Evolutionary conservation across 345 rosid genomes (phyloP), one percentile per base, ranked within the genome.

Genomic region (Geranium rotundifolium): DNA sequence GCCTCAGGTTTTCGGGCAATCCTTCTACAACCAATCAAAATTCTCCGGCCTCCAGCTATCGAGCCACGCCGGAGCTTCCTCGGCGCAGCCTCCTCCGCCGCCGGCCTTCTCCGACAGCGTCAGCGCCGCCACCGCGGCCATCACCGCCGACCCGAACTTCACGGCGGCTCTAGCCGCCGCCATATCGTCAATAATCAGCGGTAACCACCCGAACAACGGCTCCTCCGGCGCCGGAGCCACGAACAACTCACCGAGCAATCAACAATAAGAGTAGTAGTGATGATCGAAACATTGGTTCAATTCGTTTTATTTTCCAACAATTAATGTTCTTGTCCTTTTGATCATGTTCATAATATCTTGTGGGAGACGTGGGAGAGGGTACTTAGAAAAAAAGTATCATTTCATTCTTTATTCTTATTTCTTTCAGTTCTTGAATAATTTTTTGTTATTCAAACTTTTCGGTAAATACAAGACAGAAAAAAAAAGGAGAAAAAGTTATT

Each of bases 111-210:
- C 79, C 14, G 95, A 86, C 63, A 71, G 90, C 0, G 81, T 90
- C 39, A 76, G 72, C 7, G 95, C 95, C 0, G 88, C 95, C 66
- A 85, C 90, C 0, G 95, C 95, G 0, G 95, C 96, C 66, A 89
- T 93, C 77, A 85, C 99, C 0, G 82, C 91, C 0, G 96, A 93
- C 57, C 99, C 99, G 4, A 88, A 84, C 74, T 93, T 93, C 75
- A 88, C 97, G 0, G 97, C 95, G 0, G 99, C 96, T 39, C 89
- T 93, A 0, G 96, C 96, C 0, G 85, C 99, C 0, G 95, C 95
- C 68, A 90, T 93, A 71, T 73, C 86, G 27, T 85, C 99, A 54
- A 86, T 93, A 58, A 80, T 93, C 19, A 87, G 92, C 6, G 81
- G 85, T 4, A 73, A 66, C 13, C 69, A 65, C 15, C 84, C 65